Evolutionary conservation across 768 basidiomycete genomes (phyloP).

Genomic region (Leccinum arenicola): DNA sequence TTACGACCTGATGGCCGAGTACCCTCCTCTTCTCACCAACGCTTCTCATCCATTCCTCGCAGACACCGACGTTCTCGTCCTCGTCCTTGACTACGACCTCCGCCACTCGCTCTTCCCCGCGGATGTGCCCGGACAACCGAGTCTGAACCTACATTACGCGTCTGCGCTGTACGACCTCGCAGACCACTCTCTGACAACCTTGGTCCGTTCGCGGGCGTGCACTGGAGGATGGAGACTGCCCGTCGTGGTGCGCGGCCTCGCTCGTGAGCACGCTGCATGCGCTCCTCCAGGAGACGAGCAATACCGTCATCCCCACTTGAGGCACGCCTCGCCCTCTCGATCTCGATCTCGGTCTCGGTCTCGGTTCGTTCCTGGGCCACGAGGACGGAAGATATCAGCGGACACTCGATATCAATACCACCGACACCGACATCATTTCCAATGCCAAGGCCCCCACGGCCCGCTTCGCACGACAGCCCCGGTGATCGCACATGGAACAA

Average conservation of each 20-base stretch:
- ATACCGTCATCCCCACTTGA: slow-evolving; percentile 19
- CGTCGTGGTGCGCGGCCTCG: slow-evolving; percentile 45
- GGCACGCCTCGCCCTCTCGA: slow-evolving; percentile 34
- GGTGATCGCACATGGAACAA: slow-evolving; percentile 15
- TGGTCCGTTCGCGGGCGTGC: slow-evolving; percentile 45
- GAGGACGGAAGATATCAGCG: neutral
- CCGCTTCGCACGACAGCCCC: neutral
- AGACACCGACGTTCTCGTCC: slow-evolving; percentile 24
- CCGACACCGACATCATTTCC: neutral
- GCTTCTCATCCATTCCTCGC: no score
- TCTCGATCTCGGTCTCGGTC: neutral
- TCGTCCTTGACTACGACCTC: slow-evolving; percentile 53
- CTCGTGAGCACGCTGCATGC: slow-evolving; percentile 33
- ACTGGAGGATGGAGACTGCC: slow-evolving; percentile 60
- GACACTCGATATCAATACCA: neutral
- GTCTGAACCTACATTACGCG: slow-evolving; percentile 41
- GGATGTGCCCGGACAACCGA: neutral
- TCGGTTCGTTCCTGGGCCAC: neutral
- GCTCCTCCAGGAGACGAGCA: slow-evolving; percentile 19
- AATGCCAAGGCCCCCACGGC: neutral
- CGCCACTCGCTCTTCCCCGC: slow-evolving; percentile 42
- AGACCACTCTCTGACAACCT: slow-evolving; percentile 32
- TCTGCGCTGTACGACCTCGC: slow-evolving; percentile 41
- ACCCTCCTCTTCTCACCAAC: no score
- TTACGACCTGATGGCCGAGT: slow-evolving; percentile 1